Evolutionary conservation across 2,329 filamentous ascomycete genomes (phyloP), one percentile per base, ranked within the genome.

Genomic region (Aschersonia sp.): DNA sequence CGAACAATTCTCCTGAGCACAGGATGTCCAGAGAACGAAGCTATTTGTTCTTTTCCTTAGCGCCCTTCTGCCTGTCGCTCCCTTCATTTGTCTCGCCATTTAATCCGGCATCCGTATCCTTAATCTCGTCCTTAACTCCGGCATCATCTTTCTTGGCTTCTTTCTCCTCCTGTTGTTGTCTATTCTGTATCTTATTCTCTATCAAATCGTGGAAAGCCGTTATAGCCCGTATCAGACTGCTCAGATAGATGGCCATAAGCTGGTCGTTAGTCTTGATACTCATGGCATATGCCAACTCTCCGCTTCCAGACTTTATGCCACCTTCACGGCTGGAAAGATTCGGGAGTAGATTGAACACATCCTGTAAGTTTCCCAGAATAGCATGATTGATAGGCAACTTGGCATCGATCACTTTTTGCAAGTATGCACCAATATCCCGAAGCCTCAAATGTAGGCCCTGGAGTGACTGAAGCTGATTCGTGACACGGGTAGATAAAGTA

Each of bases 161-260:
- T 70, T 91, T 91, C 61, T 98, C 92, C 62, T 97, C 92, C 61
- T 94, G 85, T 65, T 94, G 87, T 69, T 97, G 89, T 65, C 91
- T 80, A 70, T 98, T 98, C 72, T 97, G 91, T 56, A 97, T 96
- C 78, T 98, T 98, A 74, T 98, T 98, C 73, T 98, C 92, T 56
- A 98, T 98, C 56, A 98, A 71, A 64, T 98, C 92, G 66, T 98
- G 92, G 82, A 97, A 98, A 5, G 92, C 92, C 9, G 92, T 97
- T 61, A 98, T 98, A 49, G 92, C 92, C 52, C 92, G 80, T 68
- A 98, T 97, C 72, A 97, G 72, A 71, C 87, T 94, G 70, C 87
- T 94, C 48, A 98, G 75, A 68, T 98, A 98, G 65, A 98, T 97
- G 47, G 89, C 82, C 86, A 98, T 96, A 54, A 98, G 78, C 71